A percentile compares a stretch with the other conserved stretches of the same genome.
These are phyloP conservation scores for Rickenella mellea DNA, from an alignment of 768 basidiomycete species.

Conservation along the genomic window DNA sequence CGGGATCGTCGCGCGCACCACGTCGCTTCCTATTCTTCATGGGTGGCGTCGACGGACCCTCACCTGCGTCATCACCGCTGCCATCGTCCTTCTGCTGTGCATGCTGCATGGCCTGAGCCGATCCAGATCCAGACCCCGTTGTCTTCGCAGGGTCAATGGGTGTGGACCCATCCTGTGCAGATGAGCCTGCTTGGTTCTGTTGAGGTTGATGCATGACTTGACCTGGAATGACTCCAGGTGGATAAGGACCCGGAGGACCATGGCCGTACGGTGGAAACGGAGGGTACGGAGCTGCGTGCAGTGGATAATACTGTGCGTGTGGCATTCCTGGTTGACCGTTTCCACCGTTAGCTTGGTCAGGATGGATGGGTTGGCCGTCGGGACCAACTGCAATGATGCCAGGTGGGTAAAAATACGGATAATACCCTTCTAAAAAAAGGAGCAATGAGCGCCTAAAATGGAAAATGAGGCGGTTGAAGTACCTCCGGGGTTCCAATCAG, in stretches of 20 bases:
- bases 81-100: no score
- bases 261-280: constrained; percentile 25
- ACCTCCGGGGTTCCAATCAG: constrained; percentile 26
- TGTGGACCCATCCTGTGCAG: no score
- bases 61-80: no score
- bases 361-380: constrained; percentile 24
- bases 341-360: constrained; percentile 20
- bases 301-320: constrained; percentile 23
- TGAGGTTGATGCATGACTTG: no score
- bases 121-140: no score
- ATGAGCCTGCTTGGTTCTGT: no score
- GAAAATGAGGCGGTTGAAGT: constrained; percentile 10
- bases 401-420: constrained; percentile 34
- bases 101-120: no score
- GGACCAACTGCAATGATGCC: constrained; percentile 29
- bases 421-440: constrained; percentile 28
- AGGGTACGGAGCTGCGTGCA: constrained; percentile 29
- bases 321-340: constrained; percentile 14
- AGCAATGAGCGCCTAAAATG: constrained; percentile 18
- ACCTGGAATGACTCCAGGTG: no score
- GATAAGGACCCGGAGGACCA: constrained; percentile 18
- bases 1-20: no score
- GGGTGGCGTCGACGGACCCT: no score
- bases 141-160: no score
- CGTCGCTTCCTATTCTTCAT: no score